Conservation (phyloP, 2,329 filamentous ascomycete species). For the Cryphonectria naterciae region DNA sequence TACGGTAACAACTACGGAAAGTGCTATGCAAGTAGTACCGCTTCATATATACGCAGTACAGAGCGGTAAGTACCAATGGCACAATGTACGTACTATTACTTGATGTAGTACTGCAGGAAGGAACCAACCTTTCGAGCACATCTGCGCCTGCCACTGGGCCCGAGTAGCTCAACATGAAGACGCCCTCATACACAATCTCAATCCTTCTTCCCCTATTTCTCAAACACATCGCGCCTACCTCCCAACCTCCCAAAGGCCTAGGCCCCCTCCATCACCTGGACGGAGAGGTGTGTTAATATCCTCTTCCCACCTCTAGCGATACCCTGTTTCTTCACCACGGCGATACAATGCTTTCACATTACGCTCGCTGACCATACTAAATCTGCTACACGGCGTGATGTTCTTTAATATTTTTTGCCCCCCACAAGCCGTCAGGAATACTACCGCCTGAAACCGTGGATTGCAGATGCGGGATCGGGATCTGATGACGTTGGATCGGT, state of each 20-base stretch:
- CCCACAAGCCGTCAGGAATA: constrained; percentile 12
- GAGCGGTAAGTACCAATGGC: background rate
- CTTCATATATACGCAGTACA: background rate
- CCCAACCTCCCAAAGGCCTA: background rate
- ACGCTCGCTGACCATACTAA: background rate
- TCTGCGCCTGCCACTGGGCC: background rate
- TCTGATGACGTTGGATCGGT: constrained; percentile 1
- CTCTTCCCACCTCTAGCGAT: background rate
- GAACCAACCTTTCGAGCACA: background rate
- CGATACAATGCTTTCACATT: background rate
- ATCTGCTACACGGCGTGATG: background rate
- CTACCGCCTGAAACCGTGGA: constrained; percentile 8
- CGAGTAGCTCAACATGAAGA: background rate
- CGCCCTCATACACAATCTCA: background rate
- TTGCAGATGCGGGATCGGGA: constrained; percentile 3
- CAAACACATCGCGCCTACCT: background rate
- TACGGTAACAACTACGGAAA: background rate
- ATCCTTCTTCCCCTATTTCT: constrained; percentile 1
- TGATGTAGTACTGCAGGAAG: background rate
- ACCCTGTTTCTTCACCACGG: background rate
- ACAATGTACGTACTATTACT: background rate
- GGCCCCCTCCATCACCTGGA: background rate
- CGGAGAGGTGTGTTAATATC: background rate
- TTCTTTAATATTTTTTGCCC: background rate
- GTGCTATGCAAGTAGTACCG: background rate